Base-by-base conservation (phyloP, 2,329 filamentous ascomycete species). In the Arthroderma uncinatum region DNA sequence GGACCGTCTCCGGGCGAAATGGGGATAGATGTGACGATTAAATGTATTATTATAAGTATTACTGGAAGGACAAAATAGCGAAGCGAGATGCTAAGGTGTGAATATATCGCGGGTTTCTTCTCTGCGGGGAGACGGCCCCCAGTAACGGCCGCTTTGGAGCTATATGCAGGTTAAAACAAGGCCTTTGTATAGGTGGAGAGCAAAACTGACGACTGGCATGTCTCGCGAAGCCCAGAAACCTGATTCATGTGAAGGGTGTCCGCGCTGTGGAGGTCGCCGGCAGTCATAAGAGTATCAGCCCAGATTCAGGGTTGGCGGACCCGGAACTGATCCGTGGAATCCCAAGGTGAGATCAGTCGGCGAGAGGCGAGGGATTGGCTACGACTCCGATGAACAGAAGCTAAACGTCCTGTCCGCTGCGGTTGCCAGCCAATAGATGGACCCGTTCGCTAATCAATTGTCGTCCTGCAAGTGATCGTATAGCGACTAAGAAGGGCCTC, bases 231-330 rank as follows among this genome's bases (percentile, higher is more conserved):
- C 12, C 44, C 44, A 28, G 44, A 30, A 48, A 48, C 44, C 44
- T 30, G 44, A 21, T 48, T 48, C 44, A 30, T 48, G 44, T 48
- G 44, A n/a, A 48, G 44, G 44, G 28, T 30, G 23, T 48, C 44
- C n/a, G 21, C 21, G 44, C 10, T 28, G 44, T 28, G 44, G 21
- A 48, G 21, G 44, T 9, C 44, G 23, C 40, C 16, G 40, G 23
- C 25, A 9, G 44, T 30, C 44, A 48, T 48, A 12, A 21, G 28
- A 4, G 25, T 39, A 16, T 39, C n/a, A 16, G 36, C 36, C 44
- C 19, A 5, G 21, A 14, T 25, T 30, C 23, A 28, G 21, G 44
- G 44, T 48, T 48, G 44, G 44, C 44, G 10, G 10, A 28, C 21
- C 21, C 21, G 21, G 44, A 25, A 4, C 10, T 9, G n/a, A 21